Conservation (phyloP, 2,329 filamentous ascomycete species). For the Bipolaris zeicola region DNA sequence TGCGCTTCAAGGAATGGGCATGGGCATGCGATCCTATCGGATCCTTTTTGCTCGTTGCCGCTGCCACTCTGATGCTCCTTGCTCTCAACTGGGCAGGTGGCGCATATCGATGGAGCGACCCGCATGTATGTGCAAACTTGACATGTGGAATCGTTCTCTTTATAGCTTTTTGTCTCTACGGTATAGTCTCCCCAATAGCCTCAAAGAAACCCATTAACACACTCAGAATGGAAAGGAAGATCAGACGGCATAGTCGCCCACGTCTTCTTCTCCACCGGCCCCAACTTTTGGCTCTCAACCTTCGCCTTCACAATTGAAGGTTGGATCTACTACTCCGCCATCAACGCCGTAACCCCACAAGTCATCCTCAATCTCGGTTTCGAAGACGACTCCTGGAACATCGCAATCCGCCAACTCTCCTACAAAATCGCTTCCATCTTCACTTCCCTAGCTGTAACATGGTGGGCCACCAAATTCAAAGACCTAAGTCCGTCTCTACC, state of each 20-base stretch:
- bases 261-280: constrained; percentile 60
- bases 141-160: constrained; percentile 31
- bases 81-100: constrained; percentile 42
- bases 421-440: constrained; percentile 35
- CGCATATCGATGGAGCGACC: constrained; percentile 30
- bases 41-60: constrained; percentile 30
- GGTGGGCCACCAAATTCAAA: constrained; percentile 37
- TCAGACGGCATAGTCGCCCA: constrained; percentile 61
- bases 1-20: constrained; percentile 32
- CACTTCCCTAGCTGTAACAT: constrained; percentile 31
- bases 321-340: constrained; percentile 59
- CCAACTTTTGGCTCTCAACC: constrained; percentile 61
- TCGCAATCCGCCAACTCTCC: constrained; percentile 36
- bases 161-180: constrained; percentile 36
- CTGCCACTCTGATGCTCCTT: constrained; percentile 36
- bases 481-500: constrained; percentile 30
- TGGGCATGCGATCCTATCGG: constrained; percentile 43
- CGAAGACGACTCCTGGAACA: constrained; percentile 39
- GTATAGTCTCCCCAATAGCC: constrained; percentile 5
- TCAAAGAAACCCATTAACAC: neutral
- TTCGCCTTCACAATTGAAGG: constrained; percentile 64
- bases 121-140: constrained; percentile 35
- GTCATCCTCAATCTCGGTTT: constrained; percentile 41
- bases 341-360: constrained; percentile 41
- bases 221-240: constrained; percentile 61